Evolutionary conservation across 2,329 filamentous ascomycete species (phyloP).

Genomic region (Penicillium digitatum): DNA sequence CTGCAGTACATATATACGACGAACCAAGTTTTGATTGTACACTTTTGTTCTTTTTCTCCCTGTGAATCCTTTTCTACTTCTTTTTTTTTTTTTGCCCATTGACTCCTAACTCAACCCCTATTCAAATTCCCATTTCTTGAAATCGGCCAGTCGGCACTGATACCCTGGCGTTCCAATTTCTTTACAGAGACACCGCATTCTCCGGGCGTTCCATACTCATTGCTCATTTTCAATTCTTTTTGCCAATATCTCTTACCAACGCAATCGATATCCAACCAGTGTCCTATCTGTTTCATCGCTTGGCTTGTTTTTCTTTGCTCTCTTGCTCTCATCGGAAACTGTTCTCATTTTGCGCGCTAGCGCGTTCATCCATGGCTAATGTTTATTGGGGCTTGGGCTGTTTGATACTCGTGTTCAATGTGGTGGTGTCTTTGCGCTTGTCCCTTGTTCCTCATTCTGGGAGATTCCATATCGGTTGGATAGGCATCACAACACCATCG

Average conservation of each 20-base stretch:
- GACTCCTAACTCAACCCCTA: background rate
- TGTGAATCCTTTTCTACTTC: conserved; percentile 1
- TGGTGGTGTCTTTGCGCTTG: background rate
- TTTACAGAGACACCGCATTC: background rate
- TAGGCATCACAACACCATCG: background rate
- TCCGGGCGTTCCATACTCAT: conserved; percentile 1
- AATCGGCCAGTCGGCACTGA: conserved; percentile 10
- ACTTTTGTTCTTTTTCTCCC: background rate
- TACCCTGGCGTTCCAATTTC: conserved; percentile 9
- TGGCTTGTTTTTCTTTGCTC: background rate
- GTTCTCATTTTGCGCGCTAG: background rate
- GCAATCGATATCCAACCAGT: background rate
- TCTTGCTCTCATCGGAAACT: background rate
- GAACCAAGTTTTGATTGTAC: conserved; percentile 4
- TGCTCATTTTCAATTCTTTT: background rate
- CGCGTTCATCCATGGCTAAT: background rate
- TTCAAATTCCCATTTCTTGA: background rate
- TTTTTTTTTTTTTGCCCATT: background rate
- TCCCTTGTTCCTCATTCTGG: background rate
- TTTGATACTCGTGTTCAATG: background rate
- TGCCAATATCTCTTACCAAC: background rate
- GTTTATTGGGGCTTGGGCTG: background rate
- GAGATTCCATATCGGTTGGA: background rate
- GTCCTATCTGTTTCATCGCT: background rate
- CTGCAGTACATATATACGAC: conserved; percentile 12